Evolutionary conservation across 1,284 basidiomycete genomes (phyloP).

Genomic region (Trichosporon faecale): DNA sequence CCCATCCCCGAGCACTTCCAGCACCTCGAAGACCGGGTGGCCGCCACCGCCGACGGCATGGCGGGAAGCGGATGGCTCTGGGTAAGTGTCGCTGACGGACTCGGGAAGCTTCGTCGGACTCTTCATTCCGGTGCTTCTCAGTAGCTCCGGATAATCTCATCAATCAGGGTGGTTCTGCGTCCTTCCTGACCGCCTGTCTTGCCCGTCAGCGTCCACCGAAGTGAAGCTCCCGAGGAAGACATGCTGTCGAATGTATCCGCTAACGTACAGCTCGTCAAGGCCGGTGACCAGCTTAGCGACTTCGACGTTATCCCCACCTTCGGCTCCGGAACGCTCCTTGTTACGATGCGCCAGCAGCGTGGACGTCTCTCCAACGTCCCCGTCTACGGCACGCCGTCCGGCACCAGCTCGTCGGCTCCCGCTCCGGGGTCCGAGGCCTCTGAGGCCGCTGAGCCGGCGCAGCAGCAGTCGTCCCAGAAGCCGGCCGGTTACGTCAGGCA

Average conservation of each 20-base stretch:
- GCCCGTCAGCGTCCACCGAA: neutral
- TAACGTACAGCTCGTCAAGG: conserved; percentile 39
- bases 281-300: conserved; percentile 31
- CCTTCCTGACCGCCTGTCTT: neutral
- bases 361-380: conserved; percentile 38
- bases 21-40: conserved; percentile 41
- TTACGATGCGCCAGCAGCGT: conserved; percentile 54
- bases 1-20: conserved; percentile 31
- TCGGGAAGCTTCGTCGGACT: no score
- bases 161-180: no score
- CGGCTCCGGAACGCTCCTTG: conserved; percentile 82
- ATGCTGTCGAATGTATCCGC: neutral
- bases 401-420: neutral
- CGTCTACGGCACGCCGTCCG: conserved; percentile 30
- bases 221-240: neutral
- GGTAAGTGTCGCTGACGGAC: no score
- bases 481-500: conserved; percentile 13
- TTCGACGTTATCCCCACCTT: conserved; percentile 61
- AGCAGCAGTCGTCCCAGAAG: conserved; percentile 15
- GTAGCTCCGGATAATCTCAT: no score
- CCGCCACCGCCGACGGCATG: conserved; percentile 49
- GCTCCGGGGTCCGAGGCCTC: conserved; percentile 10
- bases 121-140: no score
- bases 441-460: conserved; percentile 6
- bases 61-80: conserved; percentile 65